Conservation (phyloP, 139 green algal genomes). For the Ettlia oleoabundans region DNA sequence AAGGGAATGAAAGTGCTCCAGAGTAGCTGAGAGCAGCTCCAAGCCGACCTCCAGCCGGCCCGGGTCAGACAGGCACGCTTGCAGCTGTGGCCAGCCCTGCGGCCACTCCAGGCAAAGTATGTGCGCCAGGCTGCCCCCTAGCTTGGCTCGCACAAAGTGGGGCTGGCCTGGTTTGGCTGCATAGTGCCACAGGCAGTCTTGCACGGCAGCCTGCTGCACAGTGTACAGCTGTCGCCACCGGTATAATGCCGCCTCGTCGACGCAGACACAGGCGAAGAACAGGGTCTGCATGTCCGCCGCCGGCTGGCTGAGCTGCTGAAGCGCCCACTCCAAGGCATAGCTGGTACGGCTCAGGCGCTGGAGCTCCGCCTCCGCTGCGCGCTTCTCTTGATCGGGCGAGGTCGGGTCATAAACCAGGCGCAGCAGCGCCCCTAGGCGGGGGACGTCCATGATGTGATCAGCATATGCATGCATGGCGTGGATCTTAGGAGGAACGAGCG, state of each 20-base stretch:
- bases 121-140: conserved; percentile 9
- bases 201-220: conserved; percentile 16
- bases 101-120: conserved; percentile 6
- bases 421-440: background rate
- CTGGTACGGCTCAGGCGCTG: background rate
- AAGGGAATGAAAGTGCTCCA: conserved; percentile 32
- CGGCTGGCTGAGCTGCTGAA: background rate
- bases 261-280: conserved; percentile 13
- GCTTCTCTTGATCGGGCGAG: conserved; percentile 2
- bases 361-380: conserved; percentile 7
- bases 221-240: background rate
- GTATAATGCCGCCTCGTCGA: background rate
- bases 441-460: background rate
- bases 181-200: background rate
- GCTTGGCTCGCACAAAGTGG: conserved; percentile 25
- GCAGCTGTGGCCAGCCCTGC: background rate
- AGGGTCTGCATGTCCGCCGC: conserved; percentile 8
- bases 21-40: conserved; percentile 4
- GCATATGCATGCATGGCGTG: too few relatives aligned
- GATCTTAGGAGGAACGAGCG: too few relatives aligned
- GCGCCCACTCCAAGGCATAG: conserved; percentile 15
- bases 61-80: conserved; percentile 2
- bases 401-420: background rate
- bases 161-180: background rate
- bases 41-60: background rate